Conservation (phyloP, 2,329 filamentous ascomycete genomes). For the Microdochium paspali region DNA sequence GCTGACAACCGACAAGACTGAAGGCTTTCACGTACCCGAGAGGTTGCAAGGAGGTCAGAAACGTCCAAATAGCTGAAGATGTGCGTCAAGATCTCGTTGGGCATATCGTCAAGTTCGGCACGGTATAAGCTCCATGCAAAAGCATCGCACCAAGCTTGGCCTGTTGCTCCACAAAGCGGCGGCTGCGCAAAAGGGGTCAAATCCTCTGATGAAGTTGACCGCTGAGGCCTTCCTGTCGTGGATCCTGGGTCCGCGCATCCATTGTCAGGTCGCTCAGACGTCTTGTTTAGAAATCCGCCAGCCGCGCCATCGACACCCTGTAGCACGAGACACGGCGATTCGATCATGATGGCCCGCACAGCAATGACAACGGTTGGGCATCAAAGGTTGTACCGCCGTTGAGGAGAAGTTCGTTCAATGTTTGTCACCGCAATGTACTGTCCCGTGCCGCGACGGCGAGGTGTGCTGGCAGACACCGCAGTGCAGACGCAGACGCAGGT, state of each 20-base stretch:
- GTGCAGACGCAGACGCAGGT: background rate
- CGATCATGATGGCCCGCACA: background rate
- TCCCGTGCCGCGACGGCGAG: background rate
- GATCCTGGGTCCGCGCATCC: no score
- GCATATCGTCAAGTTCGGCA: slow-evolving; percentile 30
- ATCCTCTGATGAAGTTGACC: no score
- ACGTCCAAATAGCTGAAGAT: slow-evolving; percentile 49
- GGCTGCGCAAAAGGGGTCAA: no score
- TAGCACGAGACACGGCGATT: no score
- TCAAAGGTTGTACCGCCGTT: slow-evolving; percentile 13
- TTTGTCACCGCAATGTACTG: background rate
- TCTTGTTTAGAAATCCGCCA: no score
- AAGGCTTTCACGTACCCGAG: slow-evolving; percentile 36
- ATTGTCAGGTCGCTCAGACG: no score
- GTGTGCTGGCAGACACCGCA: background rate
- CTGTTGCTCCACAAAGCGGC: no score
- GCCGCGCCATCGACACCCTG: no score
- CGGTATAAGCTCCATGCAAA: background rate
- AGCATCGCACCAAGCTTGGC: no score
- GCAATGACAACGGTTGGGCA: slow-evolving; percentile 16
- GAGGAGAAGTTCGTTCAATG: slow-evolving; percentile 7
- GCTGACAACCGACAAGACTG: background rate
- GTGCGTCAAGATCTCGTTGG: slow-evolving; percentile 47
- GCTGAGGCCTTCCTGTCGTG: no score
- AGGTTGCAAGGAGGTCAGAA: slow-evolving; percentile 43